Conservation (phyloP, 495 filamentous ascomycete species). For the Aspergillus sclerotioniger region DNA sequence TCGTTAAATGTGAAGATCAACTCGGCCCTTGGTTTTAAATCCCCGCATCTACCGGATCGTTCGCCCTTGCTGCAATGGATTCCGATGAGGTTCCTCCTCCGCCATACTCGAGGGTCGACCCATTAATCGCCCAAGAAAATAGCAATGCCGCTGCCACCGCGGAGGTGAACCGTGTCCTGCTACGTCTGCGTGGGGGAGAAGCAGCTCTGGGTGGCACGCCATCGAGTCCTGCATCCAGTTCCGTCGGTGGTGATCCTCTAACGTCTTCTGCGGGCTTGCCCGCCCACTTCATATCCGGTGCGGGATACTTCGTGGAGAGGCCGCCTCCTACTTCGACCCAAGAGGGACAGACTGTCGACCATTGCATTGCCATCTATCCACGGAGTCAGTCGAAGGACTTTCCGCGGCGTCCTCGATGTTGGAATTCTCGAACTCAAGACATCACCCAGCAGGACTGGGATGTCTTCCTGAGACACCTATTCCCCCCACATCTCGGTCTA, state of each 20-base stretch:
- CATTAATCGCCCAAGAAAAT: conserved; percentile 28
- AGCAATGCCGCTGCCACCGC: conserved; percentile 18
- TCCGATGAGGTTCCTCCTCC: conserved; percentile 45
- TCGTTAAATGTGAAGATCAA: conserved; percentile 12
- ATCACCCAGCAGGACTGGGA: conserved; percentile 52
- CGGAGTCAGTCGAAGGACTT: conserved; percentile 48
- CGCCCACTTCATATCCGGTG: conserved; percentile 41
- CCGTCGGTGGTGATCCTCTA: conserved; percentile 10
- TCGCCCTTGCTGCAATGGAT: conserved; percentile 28
- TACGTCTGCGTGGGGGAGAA: conserved; percentile 23
- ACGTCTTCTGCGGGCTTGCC: conserved; percentile 20
- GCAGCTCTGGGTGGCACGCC: conserved; percentile 9
- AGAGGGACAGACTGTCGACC: conserved; percentile 28
- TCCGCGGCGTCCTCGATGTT: conserved; percentile 44
- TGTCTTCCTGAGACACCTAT: conserved; percentile 48
- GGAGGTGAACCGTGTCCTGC: conserved; percentile 14
- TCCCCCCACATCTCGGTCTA: conserved; percentile 41
- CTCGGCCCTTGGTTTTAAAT: background rate
- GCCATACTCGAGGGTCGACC: conserved; percentile 47
- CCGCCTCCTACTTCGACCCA: conserved; percentile 27
- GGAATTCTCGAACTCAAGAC: conserved; percentile 36
- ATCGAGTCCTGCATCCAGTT: conserved; percentile 21
- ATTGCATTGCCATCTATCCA: conserved; percentile 46
- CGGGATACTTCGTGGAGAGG: conserved; percentile 46
- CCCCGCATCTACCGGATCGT: background rate